Base-by-base conservation (phyloP, 495 filamentous ascomycete genomes). In the Penicillium bialowiezense region DNA sequence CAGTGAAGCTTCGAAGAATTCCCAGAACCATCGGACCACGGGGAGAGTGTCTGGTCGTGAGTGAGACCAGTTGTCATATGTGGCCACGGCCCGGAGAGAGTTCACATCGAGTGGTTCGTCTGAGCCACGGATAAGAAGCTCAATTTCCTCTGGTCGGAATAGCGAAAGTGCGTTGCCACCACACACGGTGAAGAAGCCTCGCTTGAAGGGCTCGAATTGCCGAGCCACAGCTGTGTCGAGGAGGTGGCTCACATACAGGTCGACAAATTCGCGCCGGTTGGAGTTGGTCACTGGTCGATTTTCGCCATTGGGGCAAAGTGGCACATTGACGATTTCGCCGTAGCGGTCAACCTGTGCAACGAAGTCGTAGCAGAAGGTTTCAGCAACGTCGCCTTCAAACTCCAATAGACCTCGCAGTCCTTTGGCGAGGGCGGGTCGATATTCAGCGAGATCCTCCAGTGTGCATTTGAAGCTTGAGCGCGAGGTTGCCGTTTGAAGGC, bases 191-290 rank as follows among this genome's bases (percentile, higher is more conserved):
- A 88, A 97, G 66, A 97, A 97, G 3, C 91, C 91, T 36, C 91
- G 83, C 64, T 92, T 95, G 76, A 97, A 97, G 9, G 91, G 92
- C 67, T 96, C 92, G 48, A 91, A 97, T 59, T 97, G 91, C 37
- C 89, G 77, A 44, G 79, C 68, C 13, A 97, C 87, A 1, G 87
- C 78, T 17, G 80, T 84, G 60, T 96, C 90, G 13, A 97, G 80
- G 12, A 91, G 69, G 64, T 92, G 86, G 32, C 82, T 81, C 4
- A 96, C 81, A 58, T 96, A 96, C 7, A 89, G 73, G 50, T 95
- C 89, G 31, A 96, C 92, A 57, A 91, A 97, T 54, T 96, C 92
- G 37, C 81, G 79, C 24, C 90, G 79, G 51, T 96, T 97, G 32
- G 76, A 56, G 59, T 92, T 95, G 23, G 91, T 96, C 35, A 97